phyloP scores from a whole-genome alignment of 768 basidiomycete genomes.

The Mycena maculata region DNA sequence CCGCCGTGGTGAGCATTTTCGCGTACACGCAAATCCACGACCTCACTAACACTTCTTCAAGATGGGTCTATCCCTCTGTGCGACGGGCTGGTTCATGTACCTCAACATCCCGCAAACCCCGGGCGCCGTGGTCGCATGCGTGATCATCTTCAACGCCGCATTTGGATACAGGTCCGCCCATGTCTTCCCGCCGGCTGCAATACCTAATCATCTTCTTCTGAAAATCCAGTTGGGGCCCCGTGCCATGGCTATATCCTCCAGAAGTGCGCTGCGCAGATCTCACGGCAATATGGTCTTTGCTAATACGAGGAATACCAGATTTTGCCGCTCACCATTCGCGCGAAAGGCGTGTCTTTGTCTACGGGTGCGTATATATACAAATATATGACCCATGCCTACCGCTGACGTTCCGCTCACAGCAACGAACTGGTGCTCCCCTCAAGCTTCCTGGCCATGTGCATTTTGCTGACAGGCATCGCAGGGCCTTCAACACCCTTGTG shows the following conservation, averaged over 20 bases:
- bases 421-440: slow-evolving; percentile 34
- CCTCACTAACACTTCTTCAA: slow-evolving; percentile 42
- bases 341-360: slow-evolving; percentile 93
- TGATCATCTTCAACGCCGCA: slow-evolving; percentile 92
- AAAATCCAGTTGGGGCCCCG: slow-evolving; percentile 77
- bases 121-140: slow-evolving; percentile 86
- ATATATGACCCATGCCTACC: background rate
- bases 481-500: slow-evolving; percentile 88
- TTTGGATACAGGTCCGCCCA: slow-evolving; percentile 81
- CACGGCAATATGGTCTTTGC: background rate
- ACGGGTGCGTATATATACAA: slow-evolving; percentile 79
- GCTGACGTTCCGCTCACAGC: slow-evolving; percentile 15
- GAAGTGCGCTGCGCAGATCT: slow-evolving; percentile 59
- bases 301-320: slow-evolving; percentile 60
- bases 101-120: slow-evolving; percentile 88
- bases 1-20: slow-evolving; percentile 67
- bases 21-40: background rate
- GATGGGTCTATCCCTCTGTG: slow-evolving; percentile 84
- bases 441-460: background rate
- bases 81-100: slow-evolving; percentile 95
- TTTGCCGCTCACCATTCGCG: slow-evolving; percentile 87
- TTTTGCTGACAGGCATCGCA: background rate
- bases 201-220: background rate
- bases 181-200: background rate
- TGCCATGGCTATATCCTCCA: slow-evolving; percentile 88